Base-by-base conservation (phyloP, 73 alveolate species). In the Paraurostyla sp. region DNA sequence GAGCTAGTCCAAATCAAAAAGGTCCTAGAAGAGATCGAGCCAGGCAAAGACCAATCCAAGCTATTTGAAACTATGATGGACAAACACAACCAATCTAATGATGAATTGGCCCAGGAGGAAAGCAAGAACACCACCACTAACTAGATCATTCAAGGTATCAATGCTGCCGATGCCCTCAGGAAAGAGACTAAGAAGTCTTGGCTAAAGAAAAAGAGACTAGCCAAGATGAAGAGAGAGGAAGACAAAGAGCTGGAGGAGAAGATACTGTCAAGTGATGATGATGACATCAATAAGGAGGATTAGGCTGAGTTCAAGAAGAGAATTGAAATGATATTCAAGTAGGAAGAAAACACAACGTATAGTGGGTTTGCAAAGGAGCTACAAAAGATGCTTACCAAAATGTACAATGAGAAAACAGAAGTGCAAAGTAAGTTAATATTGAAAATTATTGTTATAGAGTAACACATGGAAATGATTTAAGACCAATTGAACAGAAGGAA, bases 1-100 rank as follows among this genome's bases (percentile, higher is more conserved):
- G 97, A 93, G 27, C 50, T 93, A 35, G 80, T 91, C 33, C 65
- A 83, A 56, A 93, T 93, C 2, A 83, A 91, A 50, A 89, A 93
- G 49, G 91, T 90, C 22, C 65, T 93, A 9, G 76, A 92, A 58
- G 36, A 63, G 25, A 93, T 93, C 27, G 97, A 93, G 51, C 82
- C 82, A 7, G 32, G 42, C 1, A 38, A 6, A 1, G 82, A 65
- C 23, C 25, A 65, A 65, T 38, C 40, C 13, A n/a, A 40, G 1
- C 58, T 65, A 1, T 65, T 13, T 22, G 3, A 65, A 2, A 65
- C 35, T 38, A 65, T 65, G 82, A 65, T 65, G 0, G n/a, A 18
- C 4, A 65, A 40, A 35, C 35, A 65, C 38, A 33, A 65, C 76
- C 15, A 30, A 13, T 22, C 59, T 38, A 6, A n/a, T 1, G 7